These are phyloP conservation scores for Pterula multifida DNA, from an alignment of 1,284 basidiomycete species.

Conservation along the genomic window DNA sequence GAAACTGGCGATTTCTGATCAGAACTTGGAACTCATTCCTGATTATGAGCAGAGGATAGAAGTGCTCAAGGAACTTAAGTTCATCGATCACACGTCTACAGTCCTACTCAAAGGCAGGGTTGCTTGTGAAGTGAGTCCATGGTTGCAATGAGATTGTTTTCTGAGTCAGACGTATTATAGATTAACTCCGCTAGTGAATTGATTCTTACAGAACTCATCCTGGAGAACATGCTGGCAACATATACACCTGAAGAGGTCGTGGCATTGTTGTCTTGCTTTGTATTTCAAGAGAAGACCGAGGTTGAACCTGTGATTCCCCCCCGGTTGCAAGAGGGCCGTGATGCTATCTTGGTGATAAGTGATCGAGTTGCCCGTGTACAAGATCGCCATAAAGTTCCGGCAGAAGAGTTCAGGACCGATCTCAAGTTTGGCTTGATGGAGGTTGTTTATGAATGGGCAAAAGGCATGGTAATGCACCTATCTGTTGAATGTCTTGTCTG, in stretches of 20 bases:
- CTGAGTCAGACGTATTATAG: slow-evolving; percentile 25
- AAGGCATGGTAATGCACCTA: slow-evolving; percentile 69
- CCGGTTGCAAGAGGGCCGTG: slow-evolving; percentile 70
- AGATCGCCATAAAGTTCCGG: slow-evolving; percentile 65
- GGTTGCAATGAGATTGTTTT: slow-evolving; percentile 3
- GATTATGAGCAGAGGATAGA: slow-evolving; percentile 93
- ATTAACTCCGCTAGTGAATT: slow-evolving; percentile 97
- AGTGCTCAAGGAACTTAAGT: slow-evolving; percentile 85
- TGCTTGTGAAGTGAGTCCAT: slow-evolving; percentile 74
- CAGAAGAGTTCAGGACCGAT: slow-evolving; percentile 62
- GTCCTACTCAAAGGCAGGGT: slow-evolving; percentile 95
- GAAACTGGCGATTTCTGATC: slow-evolving; percentile 81
- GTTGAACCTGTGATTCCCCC: slow-evolving; percentile 71
- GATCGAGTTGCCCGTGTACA: slow-evolving; percentile 77
- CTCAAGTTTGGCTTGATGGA: slow-evolving; percentile 88
- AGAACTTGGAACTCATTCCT: slow-evolving; percentile 93
- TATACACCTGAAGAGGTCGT: slow-evolving; percentile 96
- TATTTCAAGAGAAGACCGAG: slow-evolving; percentile 96
- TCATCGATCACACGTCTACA: slow-evolving; percentile 89
- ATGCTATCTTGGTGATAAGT: slow-evolving; percentile 71
- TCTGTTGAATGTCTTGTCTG: not conserved
- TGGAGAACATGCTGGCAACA: slow-evolving; percentile 85
- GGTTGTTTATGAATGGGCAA: slow-evolving; percentile 98
- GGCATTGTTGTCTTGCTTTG: slow-evolving; percentile 91
- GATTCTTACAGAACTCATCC: slow-evolving; percentile 90